Conservation (phyloP, 2,329 filamentous ascomycete species). For the Chrysosporium keratinophilum region DNA sequence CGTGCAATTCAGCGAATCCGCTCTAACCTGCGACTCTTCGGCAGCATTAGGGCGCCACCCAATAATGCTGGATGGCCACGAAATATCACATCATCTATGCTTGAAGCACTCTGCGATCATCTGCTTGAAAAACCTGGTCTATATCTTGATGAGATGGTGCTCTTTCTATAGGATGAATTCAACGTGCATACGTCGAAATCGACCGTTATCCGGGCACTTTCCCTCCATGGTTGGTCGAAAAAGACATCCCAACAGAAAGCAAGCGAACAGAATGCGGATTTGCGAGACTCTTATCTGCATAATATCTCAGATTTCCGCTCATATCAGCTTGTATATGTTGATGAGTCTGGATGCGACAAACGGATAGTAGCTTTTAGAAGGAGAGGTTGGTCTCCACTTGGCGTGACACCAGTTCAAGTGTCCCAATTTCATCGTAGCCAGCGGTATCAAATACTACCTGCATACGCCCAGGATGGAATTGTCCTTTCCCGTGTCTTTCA, state of each 20-base stretch:
- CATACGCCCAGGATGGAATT: slow-evolving; percentile 26
- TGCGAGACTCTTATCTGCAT: slow-evolving; percentile 29
- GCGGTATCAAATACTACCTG: slow-evolving; percentile 25
- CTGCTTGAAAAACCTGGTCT: too few species aligned
- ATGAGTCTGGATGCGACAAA: slow-evolving; percentile 33
- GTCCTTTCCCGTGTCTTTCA: slow-evolving; percentile 23
- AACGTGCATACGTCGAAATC: slow-evolving; percentile 3
- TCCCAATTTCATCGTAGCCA: slow-evolving; percentile 19
- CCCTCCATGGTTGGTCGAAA: slow-evolving; percentile 22
- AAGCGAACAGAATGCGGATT: slow-evolving; percentile 26
- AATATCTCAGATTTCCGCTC: slow-evolving; percentile 25
- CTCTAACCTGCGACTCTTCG: too few species aligned
- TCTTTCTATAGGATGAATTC: slow-evolving; percentile 15
- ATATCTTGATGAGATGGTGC: slow-evolving; percentile 14
- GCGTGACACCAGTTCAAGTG: slow-evolving; percentile 22
- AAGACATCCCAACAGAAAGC: slow-evolving; percentile 26
- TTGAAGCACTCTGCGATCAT: too few species aligned
- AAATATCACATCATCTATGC: too few species aligned
- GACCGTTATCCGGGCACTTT: slow-evolving; percentile 18
- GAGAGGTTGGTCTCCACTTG: slow-evolving; percentile 28
- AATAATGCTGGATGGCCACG: too few species aligned
- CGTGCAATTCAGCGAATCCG: too few species aligned
- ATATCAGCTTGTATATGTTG: slow-evolving; percentile 29
- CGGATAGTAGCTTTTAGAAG: slow-evolving; percentile 25
- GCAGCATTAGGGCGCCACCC: too few species aligned